Evolutionary conservation across 176 grass and related monocot genomes (phyloP), one percentile per base, ranked within the genome.

Genomic region (Avena sativa): DNA sequence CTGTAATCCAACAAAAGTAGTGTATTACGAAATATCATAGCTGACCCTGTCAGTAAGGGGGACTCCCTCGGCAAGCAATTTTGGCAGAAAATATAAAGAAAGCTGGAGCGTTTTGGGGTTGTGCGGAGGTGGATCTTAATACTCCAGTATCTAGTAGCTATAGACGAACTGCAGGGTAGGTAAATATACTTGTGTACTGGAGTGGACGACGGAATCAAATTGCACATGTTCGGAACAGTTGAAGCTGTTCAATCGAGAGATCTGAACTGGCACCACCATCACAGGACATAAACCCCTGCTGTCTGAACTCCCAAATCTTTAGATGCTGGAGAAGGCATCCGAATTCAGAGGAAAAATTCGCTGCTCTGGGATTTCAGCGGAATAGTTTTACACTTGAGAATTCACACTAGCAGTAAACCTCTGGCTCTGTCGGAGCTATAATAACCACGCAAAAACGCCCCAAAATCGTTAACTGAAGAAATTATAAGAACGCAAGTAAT

Each of bases 191-290:
- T 20, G 62, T 60, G 67, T 26, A 74, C 23, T 32, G 32, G 59
- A 20, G 12, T 76, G 82, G 12, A 61, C 16, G 76, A 10, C 21
- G 19, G 23, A 60, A 71, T 2, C n/a, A 61, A 77, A 71, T 21
- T 71, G 7, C 21, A 28, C 57, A 23, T 1, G 34, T 53, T 61
- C 10, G 38, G 85, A 79, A 46, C 58, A 76, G 43, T 67, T 74
- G 12, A 80, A 77, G 81, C 50, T 70, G 76, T 1, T 21, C 47
- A 11, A 4, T 1, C 36, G 32, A 62, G 52, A 85, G 53, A 88
- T 85, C 77, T 78, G 52, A 57, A 79, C 1, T 56, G 78, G 28
- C 69, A 67, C 34, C 34, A 62, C 81, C 89, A 68, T 57, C 62
- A 61, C 38, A 82, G 16, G 30, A 71, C 9, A 63, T 56, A 62